Percentiles rank a stretch among this genome's conserved stretches.
Evolutionary conservation across 805 yeast genomes (phyloP).

Genomic region (Danielia reshetovae): DNA sequence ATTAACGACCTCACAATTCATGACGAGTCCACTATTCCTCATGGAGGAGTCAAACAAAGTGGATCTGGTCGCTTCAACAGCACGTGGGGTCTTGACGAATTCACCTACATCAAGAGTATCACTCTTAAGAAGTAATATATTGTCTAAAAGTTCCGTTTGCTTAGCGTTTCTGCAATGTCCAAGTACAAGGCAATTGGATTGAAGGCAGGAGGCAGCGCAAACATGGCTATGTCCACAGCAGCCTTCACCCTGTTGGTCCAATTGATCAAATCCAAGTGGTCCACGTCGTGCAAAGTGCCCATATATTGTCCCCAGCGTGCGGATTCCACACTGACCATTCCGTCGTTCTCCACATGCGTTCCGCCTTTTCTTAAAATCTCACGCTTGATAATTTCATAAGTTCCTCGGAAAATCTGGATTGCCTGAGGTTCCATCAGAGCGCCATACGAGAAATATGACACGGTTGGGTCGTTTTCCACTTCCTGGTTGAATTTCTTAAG

Average conservation of each 20-base stretch:
- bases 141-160: slow-evolving; percentile 50
- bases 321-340: slow-evolving; percentile 75
- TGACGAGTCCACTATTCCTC: slow-evolving; percentile 38
- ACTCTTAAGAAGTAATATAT: too few relatives aligned
- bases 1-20: slow-evolving; percentile 29
- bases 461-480: slow-evolving; percentile 54
- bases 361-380: slow-evolving; percentile 13
- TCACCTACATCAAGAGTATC: slow-evolving; percentile 33
- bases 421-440: slow-evolving; percentile 64
- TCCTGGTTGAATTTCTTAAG: slow-evolving; percentile 51
- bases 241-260: slow-evolving; percentile 60
- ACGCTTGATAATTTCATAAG: slow-evolving; percentile 60
- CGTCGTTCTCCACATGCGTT: slow-evolving; percentile 67
- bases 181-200: slow-evolving; percentile 68
- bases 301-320: slow-evolving; percentile 80
- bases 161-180: slow-evolving; percentile 61
- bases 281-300: slow-evolving; percentile 75
- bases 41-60: slow-evolving; percentile 43
- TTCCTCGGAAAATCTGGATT: slow-evolving; percentile 54
- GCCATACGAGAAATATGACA: slow-evolving; percentile 79
- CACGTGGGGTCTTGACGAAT: slow-evolving; percentile 43
- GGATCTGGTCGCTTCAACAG: slow-evolving; percentile 37
- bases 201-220: slow-evolving; percentile 40
- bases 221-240: slow-evolving; percentile 26
- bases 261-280: slow-evolving; percentile 83